Evolutionary conservation across 2,329 filamentous ascomycete species (phyloP).

Genomic region (Cryoendolithus antarcticus): DNA sequence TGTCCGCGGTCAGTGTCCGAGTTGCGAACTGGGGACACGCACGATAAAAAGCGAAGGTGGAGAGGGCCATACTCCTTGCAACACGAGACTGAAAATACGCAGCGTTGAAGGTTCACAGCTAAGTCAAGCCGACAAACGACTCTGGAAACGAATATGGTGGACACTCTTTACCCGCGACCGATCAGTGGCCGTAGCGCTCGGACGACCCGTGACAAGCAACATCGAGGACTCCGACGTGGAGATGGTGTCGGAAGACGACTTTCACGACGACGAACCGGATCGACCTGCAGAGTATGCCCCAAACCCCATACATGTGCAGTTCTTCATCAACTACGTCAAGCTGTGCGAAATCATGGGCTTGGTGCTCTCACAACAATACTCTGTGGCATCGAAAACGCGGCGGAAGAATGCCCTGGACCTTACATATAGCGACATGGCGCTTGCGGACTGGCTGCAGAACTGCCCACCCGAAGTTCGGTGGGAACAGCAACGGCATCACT

Average conservation of each 20-base stretch:
- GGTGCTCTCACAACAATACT: conserved; percentile 92
- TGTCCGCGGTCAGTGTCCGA: too few species aligned
- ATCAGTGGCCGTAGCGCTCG: conserved; percentile 86
- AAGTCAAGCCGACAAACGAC: conserved; percentile 73
- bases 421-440: conserved; percentile 92
- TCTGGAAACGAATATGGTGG: conserved; percentile 99
- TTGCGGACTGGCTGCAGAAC: conserved; percentile 96
- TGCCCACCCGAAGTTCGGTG: conserved; percentile 90
- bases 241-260: conserved; percentile 90
- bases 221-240: conserved; percentile 96
- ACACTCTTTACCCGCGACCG: conserved; percentile 89
- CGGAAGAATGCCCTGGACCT: conserved; percentile 88
- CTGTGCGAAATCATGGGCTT: conserved; percentile 97
- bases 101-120: conserved; percentile 88
- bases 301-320: conserved; percentile 85
- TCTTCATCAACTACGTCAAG: conserved; percentile 97
- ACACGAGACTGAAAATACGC: not conserved
- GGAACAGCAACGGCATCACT: conserved; percentile 81
- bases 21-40: too few species aligned
- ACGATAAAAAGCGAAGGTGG: too few species aligned
- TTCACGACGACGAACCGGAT: conserved; percentile 82
- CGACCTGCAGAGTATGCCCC: conserved; percentile 61
- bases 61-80: too few species aligned
- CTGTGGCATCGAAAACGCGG: conserved; percentile 79
- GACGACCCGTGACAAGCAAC: conserved; percentile 89